These are phyloP conservation scores for Penicillium vulpinum DNA, from an alignment of 2,329 filamentous ascomycete genomes.

Conservation along the genomic window DNA sequence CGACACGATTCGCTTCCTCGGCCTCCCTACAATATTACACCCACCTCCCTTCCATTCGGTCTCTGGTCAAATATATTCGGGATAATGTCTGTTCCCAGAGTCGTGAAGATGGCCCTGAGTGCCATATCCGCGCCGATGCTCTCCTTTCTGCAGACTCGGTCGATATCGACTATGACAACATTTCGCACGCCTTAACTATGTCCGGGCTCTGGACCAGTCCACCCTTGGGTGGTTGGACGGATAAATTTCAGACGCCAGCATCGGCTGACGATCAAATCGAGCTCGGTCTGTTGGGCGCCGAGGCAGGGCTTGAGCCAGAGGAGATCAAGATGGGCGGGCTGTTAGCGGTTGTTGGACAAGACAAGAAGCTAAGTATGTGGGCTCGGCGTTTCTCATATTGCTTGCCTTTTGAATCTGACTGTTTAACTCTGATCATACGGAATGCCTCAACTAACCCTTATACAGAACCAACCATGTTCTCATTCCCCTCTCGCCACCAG, in stretches of 20 bases:
- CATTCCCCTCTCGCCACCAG: slow-evolving; percentile 78
- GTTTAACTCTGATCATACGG: background rate
- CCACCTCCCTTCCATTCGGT: slow-evolving; percentile 57
- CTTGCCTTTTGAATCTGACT: too few species aligned
- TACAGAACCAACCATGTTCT: slow-evolving; percentile 72
- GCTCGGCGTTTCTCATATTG: background rate
- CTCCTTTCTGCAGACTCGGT: slow-evolving; percentile 61
- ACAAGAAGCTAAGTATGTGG: slow-evolving; percentile 62
- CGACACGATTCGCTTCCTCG: slow-evolving; percentile 62
- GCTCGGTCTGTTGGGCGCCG: slow-evolving; percentile 73
- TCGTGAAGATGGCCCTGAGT: slow-evolving; percentile 46
- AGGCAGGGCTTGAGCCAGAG: slow-evolving; percentile 60
- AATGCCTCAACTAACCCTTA: slow-evolving; percentile 5
- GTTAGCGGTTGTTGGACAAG: slow-evolving; percentile 74
- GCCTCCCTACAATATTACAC: slow-evolving; percentile 71
- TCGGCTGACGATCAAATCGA: slow-evolving; percentile 62
- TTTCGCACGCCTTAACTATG: slow-evolving; percentile 64
- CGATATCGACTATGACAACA: slow-evolving; percentile 75
- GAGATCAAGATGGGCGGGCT: slow-evolving; percentile 78
- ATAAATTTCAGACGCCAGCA: slow-evolving; percentile 39
- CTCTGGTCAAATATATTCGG: slow-evolving; percentile 57
- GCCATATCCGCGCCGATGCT: slow-evolving; percentile 50
- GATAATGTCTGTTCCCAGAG: slow-evolving; percentile 52
- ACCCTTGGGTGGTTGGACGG: slow-evolving; percentile 47
- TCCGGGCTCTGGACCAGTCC: slow-evolving; percentile 61